These are phyloP conservation scores for Coniochaeta pulveracea DNA, from an alignment of 2,329 filamentous ascomycete genomes.

Conservation along the genomic window DNA sequence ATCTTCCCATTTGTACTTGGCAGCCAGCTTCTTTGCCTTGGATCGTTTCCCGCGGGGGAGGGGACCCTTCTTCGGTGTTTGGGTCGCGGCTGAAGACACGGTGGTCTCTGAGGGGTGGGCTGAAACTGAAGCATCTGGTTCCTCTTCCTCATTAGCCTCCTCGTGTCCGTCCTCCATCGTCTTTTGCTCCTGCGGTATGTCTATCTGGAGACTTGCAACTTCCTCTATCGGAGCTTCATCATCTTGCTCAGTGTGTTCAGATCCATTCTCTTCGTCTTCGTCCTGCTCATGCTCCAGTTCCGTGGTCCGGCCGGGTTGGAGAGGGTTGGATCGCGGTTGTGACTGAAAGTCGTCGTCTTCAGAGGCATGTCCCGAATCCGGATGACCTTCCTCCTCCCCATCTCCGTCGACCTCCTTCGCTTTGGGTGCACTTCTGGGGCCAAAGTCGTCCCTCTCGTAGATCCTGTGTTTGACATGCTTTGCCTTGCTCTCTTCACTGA, in stretches of 20 bases:
- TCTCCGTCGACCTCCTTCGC: constrained; percentile 5
- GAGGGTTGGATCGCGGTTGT: constrained; percentile 4
- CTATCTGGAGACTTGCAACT: constrained; percentile 14
- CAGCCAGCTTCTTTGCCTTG: constrained; percentile 78
- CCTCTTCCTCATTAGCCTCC: constrained; percentile 11
- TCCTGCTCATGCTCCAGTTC: constrained; percentile 18
- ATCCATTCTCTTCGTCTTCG: constrained; percentile 18
- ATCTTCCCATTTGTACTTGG: constrained; percentile 89
- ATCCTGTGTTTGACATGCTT: constrained; percentile 66
- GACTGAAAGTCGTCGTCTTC: constrained; percentile 15
- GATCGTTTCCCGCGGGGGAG: constrained; percentile 63
- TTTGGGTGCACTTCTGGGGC: constrained; percentile 7
- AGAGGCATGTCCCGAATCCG: constrained; percentile 15
- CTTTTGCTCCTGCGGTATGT: constrained; percentile 12
- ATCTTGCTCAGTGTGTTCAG: constrained; percentile 12
- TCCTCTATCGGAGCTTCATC: constrained; percentile 12
- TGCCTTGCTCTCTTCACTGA: constrained; percentile 77
- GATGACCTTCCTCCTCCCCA: constrained; percentile 11
- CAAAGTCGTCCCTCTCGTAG: constrained; percentile 15
- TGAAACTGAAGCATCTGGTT: constrained; percentile 13
- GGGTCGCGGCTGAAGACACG: constrained; percentile 13
- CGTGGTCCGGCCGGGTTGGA: constrained; percentile 5
- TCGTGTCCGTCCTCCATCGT: constrained; percentile 21
- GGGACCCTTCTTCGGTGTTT: constrained; percentile 30
- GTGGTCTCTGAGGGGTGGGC: constrained; percentile 11